Evolutionary conservation across 2,329 filamentous ascomycete species (phyloP).

Genomic region (Xylariaceae sp.): DNA sequence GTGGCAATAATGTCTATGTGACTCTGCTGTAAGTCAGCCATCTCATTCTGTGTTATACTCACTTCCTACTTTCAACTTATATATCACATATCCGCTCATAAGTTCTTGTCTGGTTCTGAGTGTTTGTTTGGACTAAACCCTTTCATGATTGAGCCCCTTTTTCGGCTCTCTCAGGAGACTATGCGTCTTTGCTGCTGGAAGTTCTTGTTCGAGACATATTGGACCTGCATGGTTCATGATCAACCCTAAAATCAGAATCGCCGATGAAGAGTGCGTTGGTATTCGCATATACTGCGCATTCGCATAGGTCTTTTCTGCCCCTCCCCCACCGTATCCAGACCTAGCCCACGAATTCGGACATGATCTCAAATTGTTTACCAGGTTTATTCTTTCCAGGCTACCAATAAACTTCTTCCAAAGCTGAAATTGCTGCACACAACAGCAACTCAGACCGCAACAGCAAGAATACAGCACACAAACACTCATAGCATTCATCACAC

Average conservation of each 20-base stretch:
- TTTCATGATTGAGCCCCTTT: too few species aligned
- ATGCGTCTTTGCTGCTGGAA: not conserved
- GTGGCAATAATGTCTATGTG: too few species aligned
- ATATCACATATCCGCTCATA: too few species aligned
- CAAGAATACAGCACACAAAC: not conserved
- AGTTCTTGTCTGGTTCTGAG: too few species aligned
- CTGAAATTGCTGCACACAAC: not conserved
- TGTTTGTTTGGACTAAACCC: too few species aligned
- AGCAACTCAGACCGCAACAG: not conserved
- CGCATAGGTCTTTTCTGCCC: not conserved
- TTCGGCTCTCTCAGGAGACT: too few species aligned
- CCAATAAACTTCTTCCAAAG: not conserved
- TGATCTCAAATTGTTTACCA: not conserved
- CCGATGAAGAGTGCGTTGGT: not conserved
- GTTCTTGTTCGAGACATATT: not conserved
- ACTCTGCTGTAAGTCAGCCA: too few species aligned
- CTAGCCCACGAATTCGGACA: not conserved
- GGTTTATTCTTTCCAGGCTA: not conserved
- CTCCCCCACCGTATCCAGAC: not conserved
- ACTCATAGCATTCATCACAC: not conserved
- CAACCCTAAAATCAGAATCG: not conserved
- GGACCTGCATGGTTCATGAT: not conserved
- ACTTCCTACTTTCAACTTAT: too few species aligned
- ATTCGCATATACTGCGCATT: slow-evolving; percentile 10
- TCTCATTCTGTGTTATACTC: too few species aligned